Conservation (phyloP, 2,329 filamentous ascomycete species). For the Gaeumannomyces sp. region DNA sequence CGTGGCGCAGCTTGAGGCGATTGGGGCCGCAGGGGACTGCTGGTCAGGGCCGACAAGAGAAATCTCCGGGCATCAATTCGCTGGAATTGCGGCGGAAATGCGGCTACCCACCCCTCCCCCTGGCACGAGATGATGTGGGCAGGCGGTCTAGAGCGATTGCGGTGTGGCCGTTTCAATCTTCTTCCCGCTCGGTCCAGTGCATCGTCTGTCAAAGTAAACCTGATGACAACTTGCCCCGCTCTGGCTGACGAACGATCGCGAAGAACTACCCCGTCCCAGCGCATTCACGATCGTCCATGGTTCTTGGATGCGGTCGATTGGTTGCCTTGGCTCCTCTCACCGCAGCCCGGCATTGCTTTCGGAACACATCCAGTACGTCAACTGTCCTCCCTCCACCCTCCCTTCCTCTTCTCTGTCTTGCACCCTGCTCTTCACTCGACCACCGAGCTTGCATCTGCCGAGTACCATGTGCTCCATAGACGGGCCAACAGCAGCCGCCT, state of each 20-base stretch:
- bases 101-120: not conserved
- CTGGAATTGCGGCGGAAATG: not conserved
- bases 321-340: not conserved
- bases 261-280: not conserved
- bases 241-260: not conserved
- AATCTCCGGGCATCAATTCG: not conserved
- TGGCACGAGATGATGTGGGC: not conserved
- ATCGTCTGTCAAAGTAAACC: not conserved
- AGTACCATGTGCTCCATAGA: not conserved
- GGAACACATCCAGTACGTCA: not conserved
- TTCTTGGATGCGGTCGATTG: not conserved
- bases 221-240: too few species aligned
- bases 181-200: not conserved
- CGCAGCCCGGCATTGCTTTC: not conserved
- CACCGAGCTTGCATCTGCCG: not conserved
- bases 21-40: not conserved
- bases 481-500: not conserved
- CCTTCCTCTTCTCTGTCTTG: not conserved
- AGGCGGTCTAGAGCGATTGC: not conserved
- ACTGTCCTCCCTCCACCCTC: not conserved
- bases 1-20: too few species aligned
- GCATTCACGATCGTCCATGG: not conserved
- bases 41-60: not conserved
- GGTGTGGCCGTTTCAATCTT: not conserved
- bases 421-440: not conserved